Base-by-base conservation (phyloP, 805 yeast species). In the Zygosaccharomyces gambellarensis region DNA sequence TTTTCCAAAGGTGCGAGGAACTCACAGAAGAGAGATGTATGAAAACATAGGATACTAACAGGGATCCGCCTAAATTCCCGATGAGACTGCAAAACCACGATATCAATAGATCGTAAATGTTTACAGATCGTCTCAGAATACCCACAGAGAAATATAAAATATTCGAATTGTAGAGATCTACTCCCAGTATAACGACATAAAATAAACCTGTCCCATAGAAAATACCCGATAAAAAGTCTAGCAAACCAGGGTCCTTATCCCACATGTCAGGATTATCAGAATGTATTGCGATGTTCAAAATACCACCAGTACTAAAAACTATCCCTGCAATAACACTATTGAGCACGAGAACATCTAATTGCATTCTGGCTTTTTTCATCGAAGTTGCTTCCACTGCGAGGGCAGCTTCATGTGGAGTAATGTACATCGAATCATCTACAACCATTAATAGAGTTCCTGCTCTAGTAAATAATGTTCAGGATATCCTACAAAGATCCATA, bases 381-480 rank as follows among this genome's bases (percentile, higher is more conserved):
- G 89, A 75, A 0, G 94, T 87, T 7, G 95, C 95, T 17, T 86
- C 92, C 36, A 85, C 84, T 0, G 95, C 94, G 45, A 87, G 66
- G 0, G 94, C 94, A 2, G 92, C 82, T 59, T 87, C 95, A 67
- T 86, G 82, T 5, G 92, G 87, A 3, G 89, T 80, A 44, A 85
- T 74, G 59, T 85, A 87, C 56, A 74, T 69, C 2, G 78, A 70
- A 56, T 80, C 85, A 58, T 70, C 75, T 10, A 64, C 67, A 71
- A 71, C 50, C 54, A 51, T 51, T 25, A 27, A 42, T 3, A 10
- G 36, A 12, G 14, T 19, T 10, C 28, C 14, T 4, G 14, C 10
- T 41, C 7, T 25, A 8, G 28, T 28, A n/a, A 22, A 7, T n/a
- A 12, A 14, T 21, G 11, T 9, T 14, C 11, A 25, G 29, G 27